Conservation (phyloP, 176 grass and related monocot species). For the Chloris gayana region DNA sequence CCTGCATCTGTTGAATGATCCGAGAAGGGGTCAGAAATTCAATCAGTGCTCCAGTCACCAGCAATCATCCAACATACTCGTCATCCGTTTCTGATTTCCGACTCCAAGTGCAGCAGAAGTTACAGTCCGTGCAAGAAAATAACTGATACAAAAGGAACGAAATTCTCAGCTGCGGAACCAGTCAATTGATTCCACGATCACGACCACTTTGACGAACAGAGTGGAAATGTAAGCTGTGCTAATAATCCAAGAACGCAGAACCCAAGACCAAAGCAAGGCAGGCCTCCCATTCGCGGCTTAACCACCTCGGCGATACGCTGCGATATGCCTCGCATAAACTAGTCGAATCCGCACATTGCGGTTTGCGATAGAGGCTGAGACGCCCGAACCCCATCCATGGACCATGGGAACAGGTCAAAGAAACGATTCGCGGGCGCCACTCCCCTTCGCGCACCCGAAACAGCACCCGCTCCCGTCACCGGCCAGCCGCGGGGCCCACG, state of each 20-base stretch:
- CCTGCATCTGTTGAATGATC: not conserved
- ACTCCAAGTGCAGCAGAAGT: not conserved
- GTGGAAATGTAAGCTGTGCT: not conserved
- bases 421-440: constrained; percentile 35
- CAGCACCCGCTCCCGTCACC: constrained; percentile 15
- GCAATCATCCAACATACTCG: not conserved
- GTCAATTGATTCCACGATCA: not conserved
- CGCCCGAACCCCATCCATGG: constrained; percentile 9
- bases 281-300: constrained; percentile 1
- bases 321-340: not conserved
- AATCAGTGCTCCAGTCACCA: not conserved
- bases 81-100: not conserved
- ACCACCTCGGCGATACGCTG: not conserved
- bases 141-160: not conserved
- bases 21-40: constrained; percentile 21
- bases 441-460: not conserved
- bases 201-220: not conserved
- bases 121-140: too few relatives aligned
- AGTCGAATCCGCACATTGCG: constrained; percentile 25
- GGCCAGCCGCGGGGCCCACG: not conserved
- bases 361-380: constrained; percentile 4
- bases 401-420: constrained; percentile 51
- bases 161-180: constrained; percentile 22
- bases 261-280: not conserved
- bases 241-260: not conserved